These are phyloP conservation scores for Camelina sativa DNA, from an alignment of 345 rosid genomes.

Conservation along the genomic window DNA sequence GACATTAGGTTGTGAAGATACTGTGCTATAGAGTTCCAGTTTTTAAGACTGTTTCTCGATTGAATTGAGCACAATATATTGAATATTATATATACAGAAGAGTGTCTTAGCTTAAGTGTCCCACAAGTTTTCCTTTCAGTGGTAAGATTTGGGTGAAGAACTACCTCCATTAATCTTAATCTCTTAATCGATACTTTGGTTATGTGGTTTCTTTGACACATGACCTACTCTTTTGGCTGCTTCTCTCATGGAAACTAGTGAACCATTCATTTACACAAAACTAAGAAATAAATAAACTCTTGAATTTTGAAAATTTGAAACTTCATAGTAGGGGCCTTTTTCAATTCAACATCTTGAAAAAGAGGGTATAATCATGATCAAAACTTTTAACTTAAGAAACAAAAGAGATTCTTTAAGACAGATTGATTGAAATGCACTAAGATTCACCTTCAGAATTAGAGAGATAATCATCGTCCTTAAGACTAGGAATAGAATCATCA, in stretches of 20 bases:
- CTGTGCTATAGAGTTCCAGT: neutral
- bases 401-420: neutral
- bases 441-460: constrained; percentile 42
- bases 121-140: neutral
- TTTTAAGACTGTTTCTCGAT: neutral
- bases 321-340: neutral
- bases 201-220: neutral
- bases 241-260: too few relatives aligned
- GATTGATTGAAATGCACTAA: constrained; percentile 2
- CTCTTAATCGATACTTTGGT: neutral
- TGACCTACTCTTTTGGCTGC: too few relatives aligned
- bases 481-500: constrained; percentile 41
- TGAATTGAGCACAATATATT: neutral
- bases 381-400: constrained; percentile 10
- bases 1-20: neutral
- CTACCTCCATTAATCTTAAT: neutral
- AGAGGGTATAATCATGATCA: constrained; percentile 8
- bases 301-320: too few relatives aligned
- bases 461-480: constrained; percentile 32
- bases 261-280: too few relatives aligned
- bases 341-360: neutral
- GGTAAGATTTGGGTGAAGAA: neutral
- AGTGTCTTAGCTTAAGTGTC: neutral
- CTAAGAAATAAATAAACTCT: too few relatives aligned
- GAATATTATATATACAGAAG: too few relatives aligned